Conservation (phyloP, 2,329 filamentous ascomycete genomes). For the Colletotrichum sp. region DNA sequence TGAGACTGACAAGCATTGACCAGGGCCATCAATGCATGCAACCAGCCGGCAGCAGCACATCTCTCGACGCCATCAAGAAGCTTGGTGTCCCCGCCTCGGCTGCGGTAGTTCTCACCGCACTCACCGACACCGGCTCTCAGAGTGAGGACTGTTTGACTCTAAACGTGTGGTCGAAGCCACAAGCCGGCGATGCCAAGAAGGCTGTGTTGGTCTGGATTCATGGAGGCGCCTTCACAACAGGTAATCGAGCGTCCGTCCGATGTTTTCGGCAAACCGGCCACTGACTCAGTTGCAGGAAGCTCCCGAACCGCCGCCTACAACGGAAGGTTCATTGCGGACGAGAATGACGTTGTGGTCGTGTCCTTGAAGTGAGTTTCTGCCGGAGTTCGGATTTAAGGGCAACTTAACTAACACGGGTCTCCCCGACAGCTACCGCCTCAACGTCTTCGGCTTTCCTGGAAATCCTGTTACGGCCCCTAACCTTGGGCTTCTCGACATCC, state of each 20-base stretch:
- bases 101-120: neutral
- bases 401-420: neutral
- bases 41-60: neutral
- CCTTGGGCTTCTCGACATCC: slow-evolving; percentile 23
- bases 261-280: neutral
- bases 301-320: slow-evolving; percentile 24
- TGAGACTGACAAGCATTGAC: neutral
- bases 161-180: slow-evolving; percentile 43
- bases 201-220: slow-evolving; percentile 50
- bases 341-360: slow-evolving; percentile 50
- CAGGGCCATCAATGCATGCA: slow-evolving; percentile 19
- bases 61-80: neutral
- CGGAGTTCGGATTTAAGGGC: neutral
- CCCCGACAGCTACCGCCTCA: slow-evolving; percentile 40
- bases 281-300: slow-evolving; percentile 13
- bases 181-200: slow-evolving; percentile 35
- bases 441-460: slow-evolving; percentile 47
- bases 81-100: slow-evolving; percentile 17
- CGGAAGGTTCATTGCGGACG: slow-evolving; percentile 46
- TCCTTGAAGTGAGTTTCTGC: slow-evolving; percentile 41
- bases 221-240: slow-evolving; percentile 45
- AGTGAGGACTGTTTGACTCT: slow-evolving; percentile 43
- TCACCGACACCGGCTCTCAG: slow-evolving; percentile 10
- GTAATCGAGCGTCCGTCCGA: slow-evolving; percentile 1
- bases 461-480: slow-evolving; percentile 18